Evolutionary conservation across 495 filamentous ascomycete genomes (phyloP).

Genomic region (Sordaria brevicollis): DNA sequence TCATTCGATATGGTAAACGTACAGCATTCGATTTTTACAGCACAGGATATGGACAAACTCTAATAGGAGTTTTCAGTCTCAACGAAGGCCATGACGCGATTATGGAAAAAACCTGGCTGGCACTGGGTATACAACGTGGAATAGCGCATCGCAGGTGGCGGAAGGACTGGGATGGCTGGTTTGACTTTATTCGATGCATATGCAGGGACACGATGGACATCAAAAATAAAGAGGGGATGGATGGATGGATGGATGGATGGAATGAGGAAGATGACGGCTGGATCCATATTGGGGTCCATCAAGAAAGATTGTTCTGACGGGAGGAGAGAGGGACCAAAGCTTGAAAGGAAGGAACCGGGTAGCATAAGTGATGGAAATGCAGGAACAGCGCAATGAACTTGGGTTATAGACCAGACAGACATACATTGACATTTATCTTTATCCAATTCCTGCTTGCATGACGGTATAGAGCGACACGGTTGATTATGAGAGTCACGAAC

Average conservation of each 20-base stretch:
- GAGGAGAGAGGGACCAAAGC: not conserved
- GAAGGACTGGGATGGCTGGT: not conserved
- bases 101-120: not conserved
- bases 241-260: not conserved
- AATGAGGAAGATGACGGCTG: not conserved
- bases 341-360: not conserved
- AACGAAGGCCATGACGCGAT: not conserved
- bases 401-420: not conserved
- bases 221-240: not conserved
- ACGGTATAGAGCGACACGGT: not conserved
- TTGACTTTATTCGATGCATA: not conserved
- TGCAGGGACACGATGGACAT: not conserved
- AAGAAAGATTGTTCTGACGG: not conserved
- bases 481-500: not conserved
- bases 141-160: not conserved
- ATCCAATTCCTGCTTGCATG: not conserved
- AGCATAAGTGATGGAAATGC: not conserved
- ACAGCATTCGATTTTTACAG: not conserved
- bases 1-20: not conserved
- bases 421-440: not conserved
- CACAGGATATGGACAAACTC: not conserved
- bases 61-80: too few relatives aligned
- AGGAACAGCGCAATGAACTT: not conserved
- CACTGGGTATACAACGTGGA: not conserved
- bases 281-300: not conserved